Evolutionary conservation across 2,329 filamentous ascomycete species (phyloP).

Genomic region (Monilinia fructicola): DNA sequence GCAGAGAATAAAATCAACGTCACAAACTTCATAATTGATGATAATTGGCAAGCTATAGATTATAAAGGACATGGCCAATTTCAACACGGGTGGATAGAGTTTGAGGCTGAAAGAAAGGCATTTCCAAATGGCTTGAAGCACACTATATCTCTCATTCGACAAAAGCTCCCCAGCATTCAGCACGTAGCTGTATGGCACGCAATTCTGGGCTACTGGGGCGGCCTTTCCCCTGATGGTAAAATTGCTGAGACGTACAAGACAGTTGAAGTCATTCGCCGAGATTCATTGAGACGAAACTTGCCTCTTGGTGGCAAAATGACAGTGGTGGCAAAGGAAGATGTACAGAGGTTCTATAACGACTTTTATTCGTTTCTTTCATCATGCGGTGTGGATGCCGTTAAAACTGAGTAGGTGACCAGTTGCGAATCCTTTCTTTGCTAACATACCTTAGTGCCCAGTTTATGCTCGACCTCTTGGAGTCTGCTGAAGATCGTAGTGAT

Average conservation of each 20-base stretch:
- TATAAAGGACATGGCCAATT: slow-evolving; percentile 52
- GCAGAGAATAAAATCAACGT: slow-evolving; percentile 72
- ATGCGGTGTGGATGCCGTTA: slow-evolving; percentile 80
- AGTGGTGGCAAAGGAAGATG: slow-evolving; percentile 72
- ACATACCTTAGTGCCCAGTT: slow-evolving; percentile 62
- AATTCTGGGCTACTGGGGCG: slow-evolving; percentile 85
- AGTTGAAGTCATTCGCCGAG: slow-evolving; percentile 53
- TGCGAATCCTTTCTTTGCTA: slow-evolving; percentile 5
- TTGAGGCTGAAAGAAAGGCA: slow-evolving; percentile 76
- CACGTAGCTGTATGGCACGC: slow-evolving; percentile 96
- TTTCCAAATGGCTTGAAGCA: slow-evolving; percentile 80
- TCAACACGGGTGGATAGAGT: slow-evolving; percentile 70
- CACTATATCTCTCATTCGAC: slow-evolving; percentile 67
- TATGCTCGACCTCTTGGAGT: slow-evolving; percentile 73
- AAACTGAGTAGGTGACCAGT: slow-evolving; percentile 63
- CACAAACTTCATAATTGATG: slow-evolving; percentile 88
- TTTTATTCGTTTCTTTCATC: slow-evolving; percentile 81
- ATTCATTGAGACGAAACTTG: slow-evolving; percentile 48
- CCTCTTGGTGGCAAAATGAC: slow-evolving; percentile 65
- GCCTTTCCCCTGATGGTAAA: slow-evolving; percentile 71
- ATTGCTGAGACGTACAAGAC: slow-evolving; percentile 81
- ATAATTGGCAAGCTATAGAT: slow-evolving; percentile 87
- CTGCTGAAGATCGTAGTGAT: slow-evolving; percentile 66
- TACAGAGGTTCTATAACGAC: slow-evolving; percentile 77
- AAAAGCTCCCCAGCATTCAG: slow-evolving; percentile 68